Base-by-base conservation (phyloP, 2,329 filamentous ascomycete genomes). In the Decorospora gaudefroyi region DNA sequence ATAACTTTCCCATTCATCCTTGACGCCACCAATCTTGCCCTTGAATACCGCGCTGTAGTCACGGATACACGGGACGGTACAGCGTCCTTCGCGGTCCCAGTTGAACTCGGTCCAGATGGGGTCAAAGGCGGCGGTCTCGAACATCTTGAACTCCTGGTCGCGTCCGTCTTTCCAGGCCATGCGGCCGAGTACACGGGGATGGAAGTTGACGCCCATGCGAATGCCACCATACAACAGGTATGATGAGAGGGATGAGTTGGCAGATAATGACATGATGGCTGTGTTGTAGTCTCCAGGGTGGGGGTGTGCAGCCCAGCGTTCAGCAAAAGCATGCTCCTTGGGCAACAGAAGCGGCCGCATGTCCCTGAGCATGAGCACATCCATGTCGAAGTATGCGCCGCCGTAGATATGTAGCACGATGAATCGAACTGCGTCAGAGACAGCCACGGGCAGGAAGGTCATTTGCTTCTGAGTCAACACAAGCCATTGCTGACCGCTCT, bases 91-190 rank as follows among this genome's bases (percentile, higher is more conserved):
- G 29, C 75, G 71, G 23, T 74, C 77, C 72, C 74, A 78, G 53
- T 80, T 78, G 60, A 79, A 79, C 51, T 80, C 77, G 1, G 77
- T 76, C 78, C 78, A 81, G 55, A 81, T 78, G 1, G 78, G 78
- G 51, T 81, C 78, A 42, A 81, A 80, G 4, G 78, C 74, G 4
- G 75, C 78, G 1, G 77, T 80, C 59, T 81, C 78, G n/a, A 81
- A 70, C 78, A 80, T 81, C 7, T 75, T 68, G 38, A 80, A 75
- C 43, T 81, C 78, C 4, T 74, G 72, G 42, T 79, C 78, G 32
- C 77, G 72, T 3, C 73, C 72, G 46, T 81, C 78, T 54, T 80
- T 80, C 68, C 78, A 79, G 2, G 78, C 76, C 76, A 81, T 80
- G 32, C 78, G 74, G 2, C 78, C 78, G 16, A 81, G 72, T 4